phyloP scores from a whole-genome alignment of 2,329 filamentous ascomycete species.

The Botryotinia calthae region DNA sequence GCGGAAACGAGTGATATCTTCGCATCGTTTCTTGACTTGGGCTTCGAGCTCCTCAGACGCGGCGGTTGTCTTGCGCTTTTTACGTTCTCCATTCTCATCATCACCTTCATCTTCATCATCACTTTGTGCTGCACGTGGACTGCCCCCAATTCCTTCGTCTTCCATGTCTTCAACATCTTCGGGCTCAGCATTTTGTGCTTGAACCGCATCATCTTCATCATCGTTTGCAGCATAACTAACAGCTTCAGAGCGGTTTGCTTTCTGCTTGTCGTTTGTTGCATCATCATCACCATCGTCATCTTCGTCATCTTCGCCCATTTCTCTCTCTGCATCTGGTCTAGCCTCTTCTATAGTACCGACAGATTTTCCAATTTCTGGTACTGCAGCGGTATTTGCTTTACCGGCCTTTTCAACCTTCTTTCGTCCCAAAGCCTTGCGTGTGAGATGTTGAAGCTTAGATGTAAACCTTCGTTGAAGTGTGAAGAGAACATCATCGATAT shows the following conservation, averaged over 20 bases:
- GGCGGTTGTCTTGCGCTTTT: conserved; percentile 28
- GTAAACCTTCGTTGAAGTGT: conserved; percentile 81
- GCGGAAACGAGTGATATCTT: conserved; percentile 71
- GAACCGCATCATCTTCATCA: conserved; percentile 80
- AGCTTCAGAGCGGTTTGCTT: conserved; percentile 73
- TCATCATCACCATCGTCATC: conserved; percentile 64
- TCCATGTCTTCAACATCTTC: conserved; percentile 52
- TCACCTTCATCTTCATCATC: conserved; percentile 41
- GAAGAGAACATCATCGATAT: conserved; percentile 69
- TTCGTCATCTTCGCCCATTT: conserved; percentile 53
- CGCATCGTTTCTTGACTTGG: conserved; percentile 61
- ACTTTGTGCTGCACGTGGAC: conserved; percentile 42
- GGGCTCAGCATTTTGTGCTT: conserved; percentile 55
- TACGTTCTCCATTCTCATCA: conserved; percentile 33
- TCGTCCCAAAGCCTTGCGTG: conserved; percentile 77
- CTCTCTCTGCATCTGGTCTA: conserved; percentile 42
- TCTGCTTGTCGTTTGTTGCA: conserved; percentile 70
- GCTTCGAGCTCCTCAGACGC: conserved; percentile 49
- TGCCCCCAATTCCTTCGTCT: conserved; percentile 53
- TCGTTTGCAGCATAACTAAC: conserved; percentile 91
- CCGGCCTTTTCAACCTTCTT: conserved; percentile 64
- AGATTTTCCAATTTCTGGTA: conserved; percentile 71
- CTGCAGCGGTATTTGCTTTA: conserved; percentile 61
- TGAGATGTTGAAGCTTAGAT: conserved; percentile 65
- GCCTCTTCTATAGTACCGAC: conserved; percentile 55